Conservation (phyloP, 1,139 yeast genomes). For the Candida smagusa region DNA sequence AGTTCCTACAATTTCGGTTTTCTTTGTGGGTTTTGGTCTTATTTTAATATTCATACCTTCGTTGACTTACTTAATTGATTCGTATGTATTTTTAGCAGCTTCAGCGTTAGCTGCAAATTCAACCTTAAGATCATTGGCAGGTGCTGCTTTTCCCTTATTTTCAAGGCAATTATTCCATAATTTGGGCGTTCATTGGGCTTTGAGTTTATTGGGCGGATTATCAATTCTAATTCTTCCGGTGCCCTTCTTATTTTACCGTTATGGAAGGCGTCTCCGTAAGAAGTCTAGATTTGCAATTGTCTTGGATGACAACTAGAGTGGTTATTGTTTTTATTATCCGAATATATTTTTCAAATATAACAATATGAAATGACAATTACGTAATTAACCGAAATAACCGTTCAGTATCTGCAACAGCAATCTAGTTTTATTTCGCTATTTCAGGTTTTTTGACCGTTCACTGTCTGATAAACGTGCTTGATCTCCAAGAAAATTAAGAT, state of each 20-base stretch:
- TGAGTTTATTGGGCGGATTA: conserved; percentile 68
- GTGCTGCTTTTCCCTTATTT: conserved; percentile 48
- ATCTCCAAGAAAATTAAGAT: too few species aligned
- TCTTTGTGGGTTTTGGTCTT: conserved; percentile 70
- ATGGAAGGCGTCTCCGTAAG: conserved; percentile 58
- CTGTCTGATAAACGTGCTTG: too few species aligned
- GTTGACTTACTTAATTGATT: conserved; percentile 74
- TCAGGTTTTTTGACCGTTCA: too few species aligned
- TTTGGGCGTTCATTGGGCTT: conserved; percentile 82
- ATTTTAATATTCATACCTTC: conserved; percentile 73
- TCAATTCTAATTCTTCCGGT: conserved; percentile 63
- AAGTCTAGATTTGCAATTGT: conserved; percentile 63
- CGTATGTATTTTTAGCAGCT: conserved; percentile 75
- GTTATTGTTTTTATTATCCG: too few species aligned
- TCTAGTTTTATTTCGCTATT: too few species aligned
- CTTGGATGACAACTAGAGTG: conserved; percentile 1
- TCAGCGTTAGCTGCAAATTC: conserved; percentile 89
- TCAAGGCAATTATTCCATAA: conserved; percentile 66
- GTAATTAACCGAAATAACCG: too few species aligned
- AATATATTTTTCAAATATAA: too few species aligned
- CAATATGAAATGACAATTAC: too few species aligned
- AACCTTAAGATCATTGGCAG: conserved; percentile 59
- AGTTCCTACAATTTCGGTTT: conserved; percentile 72
- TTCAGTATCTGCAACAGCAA: too few species aligned
- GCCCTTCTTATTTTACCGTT: conserved; percentile 64